phyloP scores from a whole-genome alignment of 1,284 basidiomycete species.

The Microbotryum saponariae region DNA sequence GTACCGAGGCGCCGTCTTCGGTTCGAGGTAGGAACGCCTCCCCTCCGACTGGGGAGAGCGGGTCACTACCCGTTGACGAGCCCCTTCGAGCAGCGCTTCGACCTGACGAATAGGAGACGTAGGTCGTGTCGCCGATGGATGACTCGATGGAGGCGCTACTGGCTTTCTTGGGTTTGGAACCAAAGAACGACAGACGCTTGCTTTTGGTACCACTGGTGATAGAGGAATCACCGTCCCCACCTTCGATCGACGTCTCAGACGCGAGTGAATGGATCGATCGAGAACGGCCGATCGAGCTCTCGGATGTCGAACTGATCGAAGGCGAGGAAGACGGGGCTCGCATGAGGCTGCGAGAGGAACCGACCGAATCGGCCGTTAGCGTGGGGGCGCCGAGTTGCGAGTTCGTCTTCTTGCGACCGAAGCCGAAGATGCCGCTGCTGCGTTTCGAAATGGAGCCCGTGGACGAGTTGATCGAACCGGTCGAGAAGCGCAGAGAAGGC shows the following conservation, averaged over 20 bases:
- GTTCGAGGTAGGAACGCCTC: too few species aligned
- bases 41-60: too few species aligned
- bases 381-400: background rate
- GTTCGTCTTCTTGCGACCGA: constrained; percentile 3
- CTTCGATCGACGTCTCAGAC: too few species aligned
- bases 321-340: too few species aligned
- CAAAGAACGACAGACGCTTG: constrained; percentile 4
- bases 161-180: too few species aligned
- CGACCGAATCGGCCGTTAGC: too few species aligned
- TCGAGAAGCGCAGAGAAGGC: background rate
- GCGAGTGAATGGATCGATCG: too few species aligned
- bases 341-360: background rate
- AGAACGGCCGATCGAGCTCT: too few species aligned
- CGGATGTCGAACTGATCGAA: too few species aligned
- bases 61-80: background rate
- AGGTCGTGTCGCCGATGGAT: constrained; percentile 12
- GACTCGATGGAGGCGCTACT: constrained; percentile 10
- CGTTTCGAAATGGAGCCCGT: constrained; percentile 1
- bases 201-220: background rate
- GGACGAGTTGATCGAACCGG: background rate
- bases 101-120: constrained; percentile 7
- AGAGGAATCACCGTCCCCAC: too few species aligned
- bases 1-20: background rate
- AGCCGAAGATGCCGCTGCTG: constrained; percentile 1
- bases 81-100: background rate